phyloP scores from a whole-genome alignment of 805 yeast species.

The Tetrapisispora iriomotensis region DNA sequence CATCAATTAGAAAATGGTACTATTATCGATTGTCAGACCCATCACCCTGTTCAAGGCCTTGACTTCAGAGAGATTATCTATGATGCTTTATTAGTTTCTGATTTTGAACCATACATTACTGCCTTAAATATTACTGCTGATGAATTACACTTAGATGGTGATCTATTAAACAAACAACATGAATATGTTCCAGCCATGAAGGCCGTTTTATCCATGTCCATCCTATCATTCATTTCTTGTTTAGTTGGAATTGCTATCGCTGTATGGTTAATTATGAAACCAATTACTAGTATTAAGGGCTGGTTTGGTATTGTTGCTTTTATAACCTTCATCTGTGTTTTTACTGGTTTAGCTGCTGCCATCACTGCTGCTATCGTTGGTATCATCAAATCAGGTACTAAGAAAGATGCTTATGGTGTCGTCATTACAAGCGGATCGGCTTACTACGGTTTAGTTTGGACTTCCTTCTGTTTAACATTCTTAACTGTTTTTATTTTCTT shows the following conservation, averaged over 20 bases:
- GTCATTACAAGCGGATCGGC: slow-evolving; percentile 17
- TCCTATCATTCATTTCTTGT: slow-evolving; percentile 18
- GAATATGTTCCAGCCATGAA: slow-evolving; percentile 27
- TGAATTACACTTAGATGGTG: slow-evolving; percentile 25
- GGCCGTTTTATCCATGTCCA: slow-evolving; percentile 24
- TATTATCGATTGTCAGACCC: slow-evolving; percentile 16
- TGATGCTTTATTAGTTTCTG: slow-evolving; percentile 22
- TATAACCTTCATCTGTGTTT: slow-evolving; percentile 12
- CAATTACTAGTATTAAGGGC: neutral
- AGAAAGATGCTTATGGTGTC: slow-evolving; percentile 24
- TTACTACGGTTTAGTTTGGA: slow-evolving; percentile 25
- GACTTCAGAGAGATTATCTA: slow-evolving; percentile 26
- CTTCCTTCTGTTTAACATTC: slow-evolving; percentile 21
- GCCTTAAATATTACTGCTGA: slow-evolving; percentile 21
- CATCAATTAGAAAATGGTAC: slow-evolving; percentile 15
- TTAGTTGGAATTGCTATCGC: slow-evolving; percentile 14
- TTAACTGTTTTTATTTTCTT: slow-evolving; percentile 12
- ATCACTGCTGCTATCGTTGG: slow-evolving; percentile 22
- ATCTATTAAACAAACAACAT: slow-evolving; percentile 21
- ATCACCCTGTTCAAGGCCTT: slow-evolving; percentile 28
- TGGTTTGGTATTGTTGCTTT: slow-evolving; percentile 14
- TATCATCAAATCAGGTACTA: slow-evolving; percentile 26
- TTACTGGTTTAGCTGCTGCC: slow-evolving; percentile 23
- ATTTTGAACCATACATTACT: slow-evolving; percentile 23
- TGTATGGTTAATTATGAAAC: slow-evolving; percentile 6